Percentiles rank a stretch among this genome's conserved stretches.
Evolutionary conservation across 2,329 filamentous ascomycete species (phyloP).

Genomic region (Fusarium palustre): DNA sequence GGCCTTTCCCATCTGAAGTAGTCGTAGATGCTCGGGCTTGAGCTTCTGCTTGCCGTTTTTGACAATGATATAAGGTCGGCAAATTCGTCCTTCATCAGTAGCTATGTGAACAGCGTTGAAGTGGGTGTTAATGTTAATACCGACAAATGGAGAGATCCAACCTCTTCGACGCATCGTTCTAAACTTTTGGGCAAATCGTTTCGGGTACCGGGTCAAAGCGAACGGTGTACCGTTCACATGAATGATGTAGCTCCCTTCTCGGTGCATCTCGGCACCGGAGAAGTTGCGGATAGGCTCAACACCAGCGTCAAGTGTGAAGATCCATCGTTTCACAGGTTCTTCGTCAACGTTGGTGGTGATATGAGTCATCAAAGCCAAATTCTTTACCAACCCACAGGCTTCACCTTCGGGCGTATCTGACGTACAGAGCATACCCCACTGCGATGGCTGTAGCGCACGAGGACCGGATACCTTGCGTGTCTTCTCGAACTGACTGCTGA

Average conservation of each 20-base stretch:
- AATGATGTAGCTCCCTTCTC: constrained; percentile 85
- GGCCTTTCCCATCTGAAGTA: constrained; percentile 84
- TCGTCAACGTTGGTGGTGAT: constrained; percentile 98
- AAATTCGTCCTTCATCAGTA: constrained; percentile 96
- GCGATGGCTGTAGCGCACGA: constrained; percentile 93
- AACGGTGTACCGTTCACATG: constrained; percentile 96
- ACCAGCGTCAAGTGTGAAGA: constrained; percentile 87
- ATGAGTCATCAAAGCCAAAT: constrained; percentile 97
- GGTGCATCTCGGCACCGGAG: constrained; percentile 86
- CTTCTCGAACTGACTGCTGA: constrained; percentile 98
- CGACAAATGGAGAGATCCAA: constrained; percentile 94
- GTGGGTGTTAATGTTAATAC: constrained; percentile 94
- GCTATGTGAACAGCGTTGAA: constrained; percentile 93
- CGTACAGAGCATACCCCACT: constrained; percentile 97
- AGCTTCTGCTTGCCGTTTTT: constrained; percentile 88
- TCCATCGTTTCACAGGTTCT: constrained; percentile 85
- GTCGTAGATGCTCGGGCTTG: constrained; percentile 79
- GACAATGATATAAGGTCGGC: constrained; percentile 94
- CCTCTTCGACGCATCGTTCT: constrained; percentile 88
- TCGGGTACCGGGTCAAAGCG: constrained; percentile 86
- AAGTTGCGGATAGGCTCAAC: constrained; percentile 79
- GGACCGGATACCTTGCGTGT: constrained; percentile 96
- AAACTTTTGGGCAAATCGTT: constrained; percentile 86
- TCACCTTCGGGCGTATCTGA: constrained; percentile 99
- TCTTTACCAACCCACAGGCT: constrained; percentile 97